Evolutionary conservation across 495 filamentous ascomycete species (phyloP).

Genomic region (Choiromyces venosus): DNA sequence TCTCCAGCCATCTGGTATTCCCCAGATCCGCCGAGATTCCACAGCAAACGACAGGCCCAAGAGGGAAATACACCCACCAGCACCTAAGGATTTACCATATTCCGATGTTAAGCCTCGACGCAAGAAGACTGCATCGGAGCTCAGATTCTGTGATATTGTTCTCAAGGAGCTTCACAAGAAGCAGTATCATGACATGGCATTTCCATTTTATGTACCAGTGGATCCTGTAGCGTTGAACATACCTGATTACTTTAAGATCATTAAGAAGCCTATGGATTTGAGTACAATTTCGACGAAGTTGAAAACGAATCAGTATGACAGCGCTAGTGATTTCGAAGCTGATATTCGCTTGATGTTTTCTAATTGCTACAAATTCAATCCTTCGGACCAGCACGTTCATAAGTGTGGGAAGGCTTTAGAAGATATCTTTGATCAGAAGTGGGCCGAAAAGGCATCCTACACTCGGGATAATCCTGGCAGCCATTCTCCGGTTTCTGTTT

Average conservation of each 20-base stretch:
- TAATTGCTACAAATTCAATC: conserved; percentile 91
- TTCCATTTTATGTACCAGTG: conserved; percentile 72
- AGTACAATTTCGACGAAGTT: conserved; percentile 70
- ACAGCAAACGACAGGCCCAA: conserved; percentile 75
- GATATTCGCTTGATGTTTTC: conserved; percentile 78
- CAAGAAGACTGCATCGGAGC: conserved; percentile 84
- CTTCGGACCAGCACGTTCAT: conserved; percentile 66
- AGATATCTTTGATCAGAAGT: conserved; percentile 65
- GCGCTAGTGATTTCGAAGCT: conserved; percentile 73
- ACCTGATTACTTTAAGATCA: conserved; percentile 81
- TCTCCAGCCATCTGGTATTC: conserved; percentile 74
- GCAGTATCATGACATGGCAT: conserved; percentile 60
- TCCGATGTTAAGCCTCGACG: conserved; percentile 74
- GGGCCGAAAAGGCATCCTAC: conserved; percentile 68
- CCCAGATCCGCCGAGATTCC: conserved; percentile 85
- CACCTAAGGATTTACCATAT: conserved; percentile 79
- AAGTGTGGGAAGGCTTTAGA: conserved; percentile 64
- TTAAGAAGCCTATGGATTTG: conserved; percentile 96
- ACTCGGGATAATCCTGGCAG: conserved; percentile 64
- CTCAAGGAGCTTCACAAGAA: conserved; percentile 70
- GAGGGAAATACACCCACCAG: conserved; percentile 87
- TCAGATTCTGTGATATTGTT: conserved; percentile 82
- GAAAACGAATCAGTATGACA: conserved; percentile 72
- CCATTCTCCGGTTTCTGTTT: conserved; percentile 50
- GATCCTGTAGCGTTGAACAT: conserved; percentile 94